Evolutionary conservation across 257 asterid species (phyloP), one percentile per base, ranked within the genome.

Genomic region (Fraxinus americana): DNA sequence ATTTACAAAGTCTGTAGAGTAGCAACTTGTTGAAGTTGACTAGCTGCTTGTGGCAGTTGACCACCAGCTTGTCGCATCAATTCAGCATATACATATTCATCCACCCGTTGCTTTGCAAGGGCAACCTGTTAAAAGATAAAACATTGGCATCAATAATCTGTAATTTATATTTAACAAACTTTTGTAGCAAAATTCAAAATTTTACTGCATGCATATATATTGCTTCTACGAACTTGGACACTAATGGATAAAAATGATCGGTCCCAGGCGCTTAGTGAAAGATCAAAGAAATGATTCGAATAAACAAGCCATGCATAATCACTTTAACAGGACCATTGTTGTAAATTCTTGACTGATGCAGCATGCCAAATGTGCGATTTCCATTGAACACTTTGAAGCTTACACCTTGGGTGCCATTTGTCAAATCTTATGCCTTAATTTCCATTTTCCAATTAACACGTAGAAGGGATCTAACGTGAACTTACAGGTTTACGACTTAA

Each of bases 41-140:
- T 66, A 32, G 79, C 52, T 27, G 82, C 71, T 72, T 78, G 85
- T 9, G 73, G 83, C 77, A 74, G 88, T 77, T 85, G 92, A 50
- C 84, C 85, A 80, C 94, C 91, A 11, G 89, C 82, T 86, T 89
- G 91, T 77, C 88, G 82, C 94, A 92, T 85, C 91, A 94, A 81
- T 83, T 92, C 97, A 80, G 94, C 91, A 78, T 92, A 92, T 32
- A 90, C 94, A 67, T 92, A 94, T 82, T 94, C 97, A 82, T 94
- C 98, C 32, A 94, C 93, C 48, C 98, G 90, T 83, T 87, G 96
- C 88, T 92, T 94, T 74, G 97, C 98, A 59, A 92, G 89, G 81
- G 89, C 86, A 71, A 94, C 88, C 98, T 92, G 86, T 70, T 36
- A 59, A 43, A 34, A 61, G 38, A 45, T 29, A 69, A 41, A 71